Base-by-base conservation (phyloP, 2,329 filamentous ascomycete genomes). In the Coniella lustricola region DNA sequence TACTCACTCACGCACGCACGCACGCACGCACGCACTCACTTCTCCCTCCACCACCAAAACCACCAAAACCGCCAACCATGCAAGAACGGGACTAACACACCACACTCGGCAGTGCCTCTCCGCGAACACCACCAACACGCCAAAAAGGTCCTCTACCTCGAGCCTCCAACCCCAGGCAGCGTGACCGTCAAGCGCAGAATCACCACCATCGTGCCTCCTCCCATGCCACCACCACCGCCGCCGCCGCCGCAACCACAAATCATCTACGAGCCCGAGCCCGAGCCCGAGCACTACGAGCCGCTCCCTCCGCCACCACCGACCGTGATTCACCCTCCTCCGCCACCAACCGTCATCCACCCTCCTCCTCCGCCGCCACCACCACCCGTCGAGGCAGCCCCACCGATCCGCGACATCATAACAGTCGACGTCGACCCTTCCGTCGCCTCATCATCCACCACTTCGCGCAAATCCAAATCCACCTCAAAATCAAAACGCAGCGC, bases 111-210 rank as follows among this genome's bases (percentile, higher is more conserved):
- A 16, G 25, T 2, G 16, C 49, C 47, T 53, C 44, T 40, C 48
- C 25, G 18, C 43, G 18, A 50, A 35, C 47, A 53, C 44, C 44
- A 62, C 51, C 52, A 56, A 43, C 48, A 56, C 51, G 36, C 51
- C 53, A 72, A 71, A 60, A 71, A 69, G 60, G 66, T 65, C 50
- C 61, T 72, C 56, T 72, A 72, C 51, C 64, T 72, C 35, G 59
- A 64, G 35, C 66, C 66, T 36, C 67, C 69, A 7, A 64, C 63
- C 44, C 64, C 64, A 37, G 69, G 70, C 55, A 60, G 66, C 48
- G 57, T 63, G 52, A 59, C 62, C 39, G 59, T 66, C 46, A 64
- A 62, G 36, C 62, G 59, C 36, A 63, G 62, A 51, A 56, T 68
- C 58, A 71, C 68, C 7, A 65, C 63, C 37, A 59, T 68, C 54